Base-by-base conservation (phyloP, 371 early-diverging fungal genomes). In the Apophysomyces trapeziformis region DNA sequence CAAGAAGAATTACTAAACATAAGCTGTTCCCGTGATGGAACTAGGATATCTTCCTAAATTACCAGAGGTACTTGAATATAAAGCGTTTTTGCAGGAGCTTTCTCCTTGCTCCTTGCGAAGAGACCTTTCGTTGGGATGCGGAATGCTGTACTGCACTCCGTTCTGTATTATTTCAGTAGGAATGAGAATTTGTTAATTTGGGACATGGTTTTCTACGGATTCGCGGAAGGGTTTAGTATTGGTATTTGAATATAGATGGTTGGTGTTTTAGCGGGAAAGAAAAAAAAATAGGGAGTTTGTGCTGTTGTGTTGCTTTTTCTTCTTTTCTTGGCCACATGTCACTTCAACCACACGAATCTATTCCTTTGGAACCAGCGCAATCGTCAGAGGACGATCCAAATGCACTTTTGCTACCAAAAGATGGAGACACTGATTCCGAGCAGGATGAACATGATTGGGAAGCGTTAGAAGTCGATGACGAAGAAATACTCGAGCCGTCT, bases 381-480 rank as follows among this genome's bases (percentile, higher is more conserved):
- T 26, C 54, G 1, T 26, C 16, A 7, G 54, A 50, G 4, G 54
- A 50, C 9, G 54, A 50, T 50, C 54, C 21, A 7, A 50, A 50
- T 5, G 54, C 54, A 21, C 21, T 50, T 5, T 21, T 50, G 21
- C 54, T 50, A 18, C 54, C 54, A 16, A 50, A 50, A 50, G 54
- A 50, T 50, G 54, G 21, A 18, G 54, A 50, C 21, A 50, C 54
- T 18, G 54, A 50, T 7, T 50, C 54, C 35, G 21, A 50, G 4
- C 21, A 4, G 54, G 21, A 50, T 21, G 54, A 50, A 50, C 54
- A 50, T 1, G 54, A 50, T 8, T 50, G 54, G 54, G 54, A 50
- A 50, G 54, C 32, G 16, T 50, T 50, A 26, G 18, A 50, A 21
- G 21, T 21, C 18, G 21, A 50, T 21, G 54, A 50, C 16, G 54